Conservation (phyloP, 257 asterid species). For the Anisodus tanguticus region DNA sequence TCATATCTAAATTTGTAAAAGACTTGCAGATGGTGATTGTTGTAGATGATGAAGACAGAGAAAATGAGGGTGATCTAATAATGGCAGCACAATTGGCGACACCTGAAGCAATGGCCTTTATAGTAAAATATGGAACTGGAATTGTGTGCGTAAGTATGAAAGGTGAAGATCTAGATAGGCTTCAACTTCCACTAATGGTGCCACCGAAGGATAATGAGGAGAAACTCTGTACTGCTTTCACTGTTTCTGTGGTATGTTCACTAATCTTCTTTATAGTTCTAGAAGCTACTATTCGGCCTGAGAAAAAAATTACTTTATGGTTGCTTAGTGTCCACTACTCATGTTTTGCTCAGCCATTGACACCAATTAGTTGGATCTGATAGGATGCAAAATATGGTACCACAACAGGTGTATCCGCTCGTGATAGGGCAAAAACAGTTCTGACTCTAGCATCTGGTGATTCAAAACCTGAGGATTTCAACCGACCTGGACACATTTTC, state of each 20-base stretch:
- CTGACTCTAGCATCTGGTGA: slow-evolving; percentile 77
- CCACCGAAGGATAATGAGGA: slow-evolving; percentile 87
- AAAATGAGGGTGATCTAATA: slow-evolving; percentile 96
- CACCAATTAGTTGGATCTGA: slow-evolving; percentile 32
- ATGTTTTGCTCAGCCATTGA: background rate
- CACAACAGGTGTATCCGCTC: slow-evolving; percentile 95
- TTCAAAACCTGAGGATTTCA: slow-evolving; percentile 87
- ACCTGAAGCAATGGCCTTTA: slow-evolving; percentile 95
- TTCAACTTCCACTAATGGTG: slow-evolving; percentile 93
- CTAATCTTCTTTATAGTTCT: background rate
- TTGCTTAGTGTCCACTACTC: background rate
- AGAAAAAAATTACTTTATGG: background rate
- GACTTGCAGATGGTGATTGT: slow-evolving; percentile 86
- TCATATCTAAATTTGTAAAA: background rate
- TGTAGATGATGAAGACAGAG: slow-evolving; percentile 98
- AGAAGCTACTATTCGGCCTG: background rate
- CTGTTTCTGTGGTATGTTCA: slow-evolving; percentile 85
- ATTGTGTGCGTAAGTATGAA: slow-evolving; percentile 97
- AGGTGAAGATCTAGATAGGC: slow-evolving; percentile 83
- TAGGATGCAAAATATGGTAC: slow-evolving; percentile 98
- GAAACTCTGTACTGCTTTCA: slow-evolving; percentile 89
- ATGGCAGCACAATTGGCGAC: slow-evolving; percentile 95
- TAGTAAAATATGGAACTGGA: slow-evolving; percentile 97
- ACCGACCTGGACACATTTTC: slow-evolving; percentile 98
- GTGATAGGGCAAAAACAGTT: slow-evolving; percentile 83